Base-by-base conservation (phyloP, 2,329 filamentous ascomycete species). In the Hypoxylon sp. region DNA sequence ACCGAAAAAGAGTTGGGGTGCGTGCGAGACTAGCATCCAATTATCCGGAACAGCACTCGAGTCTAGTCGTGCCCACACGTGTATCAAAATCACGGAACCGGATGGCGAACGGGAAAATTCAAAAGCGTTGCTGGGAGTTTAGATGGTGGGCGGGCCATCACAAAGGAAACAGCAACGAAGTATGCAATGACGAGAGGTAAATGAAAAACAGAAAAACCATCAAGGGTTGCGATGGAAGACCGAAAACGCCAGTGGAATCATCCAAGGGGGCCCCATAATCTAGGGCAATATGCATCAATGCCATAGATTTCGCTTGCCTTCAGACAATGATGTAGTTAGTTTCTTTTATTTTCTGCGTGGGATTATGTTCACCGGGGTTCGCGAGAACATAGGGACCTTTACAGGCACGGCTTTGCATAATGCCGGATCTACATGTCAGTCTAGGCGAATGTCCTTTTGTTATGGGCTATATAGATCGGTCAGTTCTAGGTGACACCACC, bases 391-490 rank as follows among this genome's bases (percentile, higher is more conserved):
- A 65, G 23, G 65, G 62, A 25, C 54, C 37, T 59, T 63, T 65
- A 56, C 62, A 62, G 32, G 46, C 39, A 65, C 57, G 55, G 64
- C 51, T 64, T 63, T 60, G 56, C 47, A 64, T 61, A 54, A 58
- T 46, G 61, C 61, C 56, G 53, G 48, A 54, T 65, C 52, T 45
- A 59, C 45, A 68, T 43, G 52, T 58, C 57, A 48, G 34, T 65
- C 57, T 64, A 61, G 61, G 61, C 55, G 52, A 50, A 56, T 50
- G 50, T 65, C 59, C 55, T 60, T 68, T 65, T 68, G 62, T 68
- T 60, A 30, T 34, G 56, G 64, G 65, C 61, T 65, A 65, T 56
- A 63, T 67, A 68, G 65, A 68, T 62, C 27, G 53, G 57, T 55
- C 48, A 30, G 47, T 67, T 50, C 41, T 51, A 56, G 43, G 53